Percentiles rank a stretch among this genome's conserved stretches.
Conservation (phyloP, 2,329 filamentous ascomycete genomes). For the Stachybotrys elegans region DNA sequence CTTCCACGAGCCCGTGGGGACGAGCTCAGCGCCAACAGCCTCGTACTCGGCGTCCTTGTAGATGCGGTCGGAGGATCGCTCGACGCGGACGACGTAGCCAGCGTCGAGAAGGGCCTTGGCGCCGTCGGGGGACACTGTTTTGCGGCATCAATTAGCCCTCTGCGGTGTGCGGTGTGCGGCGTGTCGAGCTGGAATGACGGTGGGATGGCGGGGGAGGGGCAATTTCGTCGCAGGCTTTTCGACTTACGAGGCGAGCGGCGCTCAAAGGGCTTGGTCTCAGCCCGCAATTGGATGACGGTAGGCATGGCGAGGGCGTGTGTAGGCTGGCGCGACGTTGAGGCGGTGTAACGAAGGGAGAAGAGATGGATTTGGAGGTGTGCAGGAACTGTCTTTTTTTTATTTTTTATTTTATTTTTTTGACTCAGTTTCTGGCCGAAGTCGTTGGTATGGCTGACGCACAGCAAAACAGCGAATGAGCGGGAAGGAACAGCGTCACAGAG, state of each 20-base stretch:
- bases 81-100: constrained; percentile 63
- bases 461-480: too few relatives aligned
- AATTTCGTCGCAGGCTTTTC: too few relatives aligned
- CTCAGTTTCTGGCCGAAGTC: too few relatives aligned
- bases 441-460: too few relatives aligned
- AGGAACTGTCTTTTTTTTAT: too few relatives aligned
- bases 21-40: constrained; percentile 57
- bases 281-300: constrained; percentile 1
- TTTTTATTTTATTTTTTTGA: too few relatives aligned
- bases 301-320: background rate
- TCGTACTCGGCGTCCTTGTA: constrained; percentile 56
- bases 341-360: too few relatives aligned
- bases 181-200: background rate
- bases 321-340: too few relatives aligned
- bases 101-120: constrained; percentile 52
- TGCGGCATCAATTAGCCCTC: background rate
- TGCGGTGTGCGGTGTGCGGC: background rate
- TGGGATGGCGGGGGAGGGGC: background rate
- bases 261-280: constrained; percentile 4
- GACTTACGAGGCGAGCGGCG: constrained; percentile 6
- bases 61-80: constrained; percentile 60
- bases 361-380: too few relatives aligned
- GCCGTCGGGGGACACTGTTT: constrained; percentile 15
- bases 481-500: too few relatives aligned
- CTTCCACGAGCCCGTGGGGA: constrained; percentile 20